These are phyloP conservation scores for Russula sp. DNA, from an alignment of 768 basidiomycete genomes.

Conservation along the genomic window DNA sequence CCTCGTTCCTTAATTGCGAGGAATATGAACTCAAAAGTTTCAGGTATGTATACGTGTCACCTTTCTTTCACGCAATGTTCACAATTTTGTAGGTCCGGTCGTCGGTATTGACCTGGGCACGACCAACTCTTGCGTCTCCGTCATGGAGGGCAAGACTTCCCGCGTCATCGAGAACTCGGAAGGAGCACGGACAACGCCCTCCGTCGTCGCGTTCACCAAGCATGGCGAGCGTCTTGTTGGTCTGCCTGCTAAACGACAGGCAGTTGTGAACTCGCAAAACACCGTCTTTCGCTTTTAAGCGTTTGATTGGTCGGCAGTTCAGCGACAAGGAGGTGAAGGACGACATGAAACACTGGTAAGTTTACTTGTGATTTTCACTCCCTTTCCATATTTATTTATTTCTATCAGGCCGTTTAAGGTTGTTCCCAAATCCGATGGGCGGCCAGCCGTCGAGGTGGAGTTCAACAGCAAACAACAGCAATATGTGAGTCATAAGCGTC, in stretches of 20 bases:
- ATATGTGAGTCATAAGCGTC: constrained; percentile 53
- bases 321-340: constrained; percentile 90
- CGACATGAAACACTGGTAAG: constrained; percentile 81
- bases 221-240: constrained; percentile 96
- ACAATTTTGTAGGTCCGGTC: constrained; percentile 61
- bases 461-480: constrained; percentile 78
- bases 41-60: constrained; percentile 48
- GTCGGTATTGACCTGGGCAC: constrained; percentile 97
- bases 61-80: constrained; percentile 1
- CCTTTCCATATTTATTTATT: neutral
- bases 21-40: constrained; percentile 95
- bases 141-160: constrained; percentile 94
- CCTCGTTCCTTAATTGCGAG: constrained; percentile 76
- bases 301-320: constrained; percentile 91
- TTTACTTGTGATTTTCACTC: constrained; percentile 7
- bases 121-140: constrained; percentile 86
- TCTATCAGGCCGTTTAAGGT: constrained; percentile 73
- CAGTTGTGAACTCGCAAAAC: constrained; percentile 91
- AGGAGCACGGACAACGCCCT: constrained; percentile 96
- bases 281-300: constrained; percentile 95
- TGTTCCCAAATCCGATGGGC: constrained; percentile 64
- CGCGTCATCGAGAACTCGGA: constrained; percentile 97
- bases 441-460: constrained; percentile 82
- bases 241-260: constrained; percentile 95
- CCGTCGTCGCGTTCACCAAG: constrained; percentile 98